Base-by-base conservation (phyloP, 176 grass and related monocot species). In the Rhynchospora breviuscula region DNA sequence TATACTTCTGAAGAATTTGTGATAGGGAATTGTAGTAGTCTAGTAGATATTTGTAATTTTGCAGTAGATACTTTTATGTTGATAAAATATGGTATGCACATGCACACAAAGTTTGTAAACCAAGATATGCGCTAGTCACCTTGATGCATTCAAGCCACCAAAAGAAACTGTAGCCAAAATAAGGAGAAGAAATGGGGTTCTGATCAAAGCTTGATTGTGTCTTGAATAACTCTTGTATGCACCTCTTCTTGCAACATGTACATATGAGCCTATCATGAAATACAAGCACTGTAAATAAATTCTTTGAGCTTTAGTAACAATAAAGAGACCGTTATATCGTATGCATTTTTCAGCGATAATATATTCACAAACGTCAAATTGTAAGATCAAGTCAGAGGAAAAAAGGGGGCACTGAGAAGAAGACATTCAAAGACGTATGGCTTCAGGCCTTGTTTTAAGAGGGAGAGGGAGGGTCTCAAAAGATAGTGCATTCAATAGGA, bases 131-230 rank as follows among this genome's bases (percentile, higher is more conserved):
- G 52, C 83, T 14, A 23, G 13, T 83, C 85, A 96, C 93, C 93
- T 93, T 17, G 86, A 87, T 21, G 89, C 90, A n/a, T 88, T 93
- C 31, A 91, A 93, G 19, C 66, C 89, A 58, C 93, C 93, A 7
- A 96, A 89, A 22, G 93, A 93, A 91, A 96, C 83, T 14, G 87
- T 90, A 0, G 89, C 85, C 74, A 87, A 73, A 77, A 96, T 91
- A 73, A 96, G 77, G 68, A 96, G 87, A 72, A 96, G 15, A 83
- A 96, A 93, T 14, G 93, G 93, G 2, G 91, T 89, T 86, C 88
- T 96, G 8, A 96, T 78, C 80, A 91, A 82, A 0, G 83, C 48
- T 25, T 61, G 88, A 64, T 83, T 93, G 8, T 79, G 81, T 88
- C 87, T 89, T 69, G 88, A 70, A 11, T 85, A 86, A 18, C 67